These are phyloP conservation scores for Cryomyces minteri DNA, from an alignment of 495 filamentous ascomycete species.

Conservation along the genomic window DNA sequence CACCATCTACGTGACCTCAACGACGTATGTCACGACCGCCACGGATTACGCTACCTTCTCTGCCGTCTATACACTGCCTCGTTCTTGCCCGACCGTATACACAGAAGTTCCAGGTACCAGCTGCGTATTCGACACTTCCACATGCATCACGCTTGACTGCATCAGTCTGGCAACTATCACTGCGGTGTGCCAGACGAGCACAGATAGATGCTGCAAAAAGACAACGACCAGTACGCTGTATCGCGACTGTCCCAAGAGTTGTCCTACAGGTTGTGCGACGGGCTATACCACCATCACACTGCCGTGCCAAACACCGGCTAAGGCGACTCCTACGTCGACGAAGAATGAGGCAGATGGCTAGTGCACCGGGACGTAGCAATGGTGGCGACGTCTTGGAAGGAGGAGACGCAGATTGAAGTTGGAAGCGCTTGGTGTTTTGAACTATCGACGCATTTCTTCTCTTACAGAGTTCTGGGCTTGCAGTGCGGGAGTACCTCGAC, in stretches of 20 bases:
- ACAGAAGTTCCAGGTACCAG: constrained; percentile 1
- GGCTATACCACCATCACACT: neutral
- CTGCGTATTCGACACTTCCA: constrained; percentile 3
- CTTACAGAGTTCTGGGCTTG: too few relatives aligned
- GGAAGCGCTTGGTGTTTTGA: too few relatives aligned
- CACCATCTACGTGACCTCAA: neutral
- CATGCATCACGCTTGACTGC: constrained; percentile 1
- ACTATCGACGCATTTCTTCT: too few relatives aligned
- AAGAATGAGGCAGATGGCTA: too few relatives aligned
- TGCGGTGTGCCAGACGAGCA: neutral
- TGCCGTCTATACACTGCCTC: neutral
- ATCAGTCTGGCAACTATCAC: constrained; percentile 1
- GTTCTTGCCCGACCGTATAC: constrained; percentile 2
- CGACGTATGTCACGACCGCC: neutral
- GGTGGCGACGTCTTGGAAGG: too few relatives aligned
- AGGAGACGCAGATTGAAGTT: too few relatives aligned
- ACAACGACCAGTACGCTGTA: constrained; percentile 3
- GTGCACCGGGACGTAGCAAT: too few relatives aligned
- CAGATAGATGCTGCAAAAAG: constrained; percentile 2
- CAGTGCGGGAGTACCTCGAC: too few relatives aligned
- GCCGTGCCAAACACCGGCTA: neutral
- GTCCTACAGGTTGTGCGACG: constrained; percentile 3
- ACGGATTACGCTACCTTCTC: neutral
- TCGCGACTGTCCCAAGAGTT: neutral
- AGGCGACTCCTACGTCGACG: too few relatives aligned